phyloP scores from a whole-genome alignment of 495 filamentous ascomycete species.

The Aspergillus conjunctus region DNA sequence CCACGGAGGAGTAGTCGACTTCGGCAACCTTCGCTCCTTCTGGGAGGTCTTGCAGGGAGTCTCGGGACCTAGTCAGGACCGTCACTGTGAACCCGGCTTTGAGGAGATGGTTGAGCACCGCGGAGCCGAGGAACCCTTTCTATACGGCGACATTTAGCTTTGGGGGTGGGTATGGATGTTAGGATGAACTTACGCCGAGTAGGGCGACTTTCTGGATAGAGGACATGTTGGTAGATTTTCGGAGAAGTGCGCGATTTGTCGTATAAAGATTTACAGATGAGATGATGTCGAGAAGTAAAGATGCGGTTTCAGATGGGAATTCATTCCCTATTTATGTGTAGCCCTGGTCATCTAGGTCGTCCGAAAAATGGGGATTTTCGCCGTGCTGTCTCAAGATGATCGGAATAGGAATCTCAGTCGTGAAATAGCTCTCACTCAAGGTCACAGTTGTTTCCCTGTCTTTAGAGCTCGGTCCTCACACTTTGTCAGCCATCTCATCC shows the following conservation, averaged over 20 bases:
- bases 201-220: slow-evolving; percentile 8
- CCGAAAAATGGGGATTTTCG: background rate
- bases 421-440: background rate
- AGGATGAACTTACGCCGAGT: slow-evolving; percentile 5
- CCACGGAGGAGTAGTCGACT: slow-evolving; percentile 29
- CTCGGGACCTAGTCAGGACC: slow-evolving; percentile 38
- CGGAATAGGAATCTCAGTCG: background rate
- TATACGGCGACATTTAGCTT: background rate
- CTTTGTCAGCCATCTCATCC: background rate
- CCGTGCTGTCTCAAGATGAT: background rate
- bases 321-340: background rate
- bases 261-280: no score
- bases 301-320: background rate
- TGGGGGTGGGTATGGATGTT: background rate
- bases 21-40: slow-evolving; percentile 14
- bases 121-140: slow-evolving; percentile 13
- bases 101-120: slow-evolving; percentile 6
- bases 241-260: background rate
- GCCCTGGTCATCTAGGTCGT: no score
- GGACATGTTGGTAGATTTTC: background rate
- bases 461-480: no score
- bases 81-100: slow-evolving; percentile 32
- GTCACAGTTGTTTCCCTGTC: no score
- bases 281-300: background rate
- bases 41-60: slow-evolving; percentile 16